Base-by-base conservation (phyloP, 163 green algal genomes). In the Scenedesmus sp. region DNA sequence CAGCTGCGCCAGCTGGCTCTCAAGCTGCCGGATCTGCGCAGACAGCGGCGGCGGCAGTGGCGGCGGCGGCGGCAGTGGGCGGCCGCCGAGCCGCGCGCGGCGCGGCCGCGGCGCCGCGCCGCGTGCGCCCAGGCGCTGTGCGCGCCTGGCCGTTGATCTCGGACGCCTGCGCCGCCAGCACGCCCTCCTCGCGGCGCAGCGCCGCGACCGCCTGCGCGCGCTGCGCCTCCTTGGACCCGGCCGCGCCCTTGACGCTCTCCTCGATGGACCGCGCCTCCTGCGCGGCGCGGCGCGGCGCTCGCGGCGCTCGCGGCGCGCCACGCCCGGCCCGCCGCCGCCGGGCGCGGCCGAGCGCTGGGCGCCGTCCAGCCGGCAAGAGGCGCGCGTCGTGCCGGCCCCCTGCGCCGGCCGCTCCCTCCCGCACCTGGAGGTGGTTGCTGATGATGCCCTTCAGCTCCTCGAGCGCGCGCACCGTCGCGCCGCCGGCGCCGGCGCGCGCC, bases 1-100 rank as follows among this genome's bases (percentile, higher is more conserved):
- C 75, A 83, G 75, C 56, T 60, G 51, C 29, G 53, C 44, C 42
- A 83, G 75, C 75, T 83, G 63, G 7, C 64, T 45, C 75, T 83
- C 75, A 28, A 83, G 64, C 31, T 42, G 17, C 17, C 75, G 75
- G 2, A 77, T 42, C 64, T 77, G 42, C 36, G 7, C 7, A 9
- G n/a, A 5, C 63, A 51, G 29, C 17, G 60, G 29, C 29, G 11
- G 28, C 15, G 36, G 9, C 7, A 33, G 24, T 7, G 4, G 57
- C 39, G 17, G 26, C 4, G 5, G 57, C 18, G 50, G 50, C 6
- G 5, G 50, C 50, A 26, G 18, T 24, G 10, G 50, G 22, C n/a
- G n/a, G 13, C 45, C 13, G 45, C 45, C 13, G 45, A 15, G 45
- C 13, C 13, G 45, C 45, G 15, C 13, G 10, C 20, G 10, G 50